Evolutionary conservation across 805 yeast genomes (phyloP), one percentile per base, ranked within the genome.

Genomic region (Deakozyma indianensis): DNA sequence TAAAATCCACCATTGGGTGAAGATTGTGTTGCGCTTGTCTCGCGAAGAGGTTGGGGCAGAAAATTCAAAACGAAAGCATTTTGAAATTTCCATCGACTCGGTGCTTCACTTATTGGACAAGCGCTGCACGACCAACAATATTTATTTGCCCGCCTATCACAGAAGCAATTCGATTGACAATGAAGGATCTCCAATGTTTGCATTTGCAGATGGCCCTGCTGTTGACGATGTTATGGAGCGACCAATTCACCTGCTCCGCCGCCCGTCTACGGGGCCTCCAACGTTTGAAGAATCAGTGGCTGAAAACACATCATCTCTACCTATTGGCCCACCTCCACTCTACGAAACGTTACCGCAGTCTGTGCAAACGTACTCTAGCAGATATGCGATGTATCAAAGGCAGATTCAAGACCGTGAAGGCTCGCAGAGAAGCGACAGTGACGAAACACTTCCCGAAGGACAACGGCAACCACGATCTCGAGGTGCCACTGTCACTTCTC

Each of bases 1-100:
- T 50, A 88, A 86, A 63, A 73, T 92, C 4, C 90, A 84, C 56
- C 99, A 92, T 64, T 92, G 98, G 96, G 78, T 92, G 55, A 92
- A 92, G 63, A 73, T 92, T 15, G 82, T 94, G 51, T 64, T 92
- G 44, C 67, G 97, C 44, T 68, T 92, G 35, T 83, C 95, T 3
- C 75, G 73, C 52, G 57, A 70, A n/a, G 78, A 82, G 41, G 70
- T 73, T 42, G 72, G 52, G 14, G 51, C 56, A 44, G 50, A 53
- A 22, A 47, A 67, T 11, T 55, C 52, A 32, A 84, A 84, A 57
- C 69, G 94, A 41, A 92, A 88, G 59, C 96, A 87, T 58, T 92
- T 83, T 59, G 99, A 92, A 65, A 83, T 92, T 41, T 79, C 86
- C 48, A 90, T 92, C 47, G 99, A 92, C 62, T 84, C 96, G 2